Evolutionary conservation across 2,329 filamentous ascomycete genomes (phyloP).

Genomic region (Aspergillus glaucus): DNA sequence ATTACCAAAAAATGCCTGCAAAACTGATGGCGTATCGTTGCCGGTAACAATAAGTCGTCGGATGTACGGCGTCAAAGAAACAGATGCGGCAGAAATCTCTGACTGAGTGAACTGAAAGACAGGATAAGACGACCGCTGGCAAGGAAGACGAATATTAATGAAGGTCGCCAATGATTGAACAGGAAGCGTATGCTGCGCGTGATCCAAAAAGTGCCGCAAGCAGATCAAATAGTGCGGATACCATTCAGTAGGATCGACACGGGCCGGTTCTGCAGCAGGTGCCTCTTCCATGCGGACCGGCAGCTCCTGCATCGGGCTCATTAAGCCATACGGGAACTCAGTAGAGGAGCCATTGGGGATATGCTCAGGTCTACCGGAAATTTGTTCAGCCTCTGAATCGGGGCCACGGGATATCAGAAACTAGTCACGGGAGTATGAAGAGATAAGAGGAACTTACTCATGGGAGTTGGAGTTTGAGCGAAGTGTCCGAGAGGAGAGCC

Average conservation of each 20-base stretch:
- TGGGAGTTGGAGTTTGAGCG: conserved; percentile 10
- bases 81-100: conserved; percentile 24
- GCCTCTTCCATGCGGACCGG: conserved; percentile 7
- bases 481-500: conserved; percentile 19
- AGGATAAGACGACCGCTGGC: conserved; percentile 56
- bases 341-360: conserved; percentile 5
- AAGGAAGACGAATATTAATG: conserved; percentile 86
- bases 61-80: conserved; percentile 79
- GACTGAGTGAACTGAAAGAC: conserved; percentile 30
- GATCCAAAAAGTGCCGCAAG: conserved; percentile 79
- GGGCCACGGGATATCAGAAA: conserved; percentile 17
- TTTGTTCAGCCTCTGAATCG: conserved; percentile 23
- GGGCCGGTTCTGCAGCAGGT: conserved; percentile 29
- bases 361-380: conserved; percentile 16
- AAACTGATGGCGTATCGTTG: conserved; percentile 73
- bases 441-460: conserved; percentile 19
- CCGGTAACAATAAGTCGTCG: conserved; percentile 90
- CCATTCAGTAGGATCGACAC: conserved; percentile 72
- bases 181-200: conserved; percentile 70
- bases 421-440: background rate
- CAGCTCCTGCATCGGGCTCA: conserved; percentile 9
- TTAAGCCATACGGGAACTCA: conserved; percentile 4
- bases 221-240: conserved; percentile 82
- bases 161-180: conserved; percentile 85
- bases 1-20: conserved; percentile 89